These are phyloP conservation scores for Tricholoma saponaceum DNA, from an alignment of 768 basidiomycete genomes.

Conservation along the genomic window DNA sequence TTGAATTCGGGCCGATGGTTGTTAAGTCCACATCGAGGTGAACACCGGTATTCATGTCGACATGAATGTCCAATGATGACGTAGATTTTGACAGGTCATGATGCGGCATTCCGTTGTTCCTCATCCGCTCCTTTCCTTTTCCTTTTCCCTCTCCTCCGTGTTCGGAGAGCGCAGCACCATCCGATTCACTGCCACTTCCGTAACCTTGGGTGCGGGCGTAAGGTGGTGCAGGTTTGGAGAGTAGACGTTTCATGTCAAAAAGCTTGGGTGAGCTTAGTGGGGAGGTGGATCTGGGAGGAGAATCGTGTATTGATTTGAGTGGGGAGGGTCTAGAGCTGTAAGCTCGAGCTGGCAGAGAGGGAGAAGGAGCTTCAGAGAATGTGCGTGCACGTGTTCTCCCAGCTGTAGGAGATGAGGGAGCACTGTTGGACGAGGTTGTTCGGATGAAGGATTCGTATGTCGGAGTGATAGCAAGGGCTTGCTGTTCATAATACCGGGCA, in stretches of 20 bases:
- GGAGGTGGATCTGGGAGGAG: not conserved
- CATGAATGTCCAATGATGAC: not conserved
- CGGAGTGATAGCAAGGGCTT: no score
- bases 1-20: not conserved
- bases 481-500: not conserved
- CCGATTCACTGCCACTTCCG: conserved; percentile 14
- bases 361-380: not conserved
- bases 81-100: not conserved
- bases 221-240: conserved; percentile 19
- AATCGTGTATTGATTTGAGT: no score
- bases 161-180: not conserved
- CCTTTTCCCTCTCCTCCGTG: not conserved
- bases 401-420: not conserved
- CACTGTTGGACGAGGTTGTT: not conserved
- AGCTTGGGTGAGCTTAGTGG: not conserved
- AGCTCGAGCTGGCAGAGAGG: not conserved
- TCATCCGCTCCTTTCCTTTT: not conserved
- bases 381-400: not conserved
- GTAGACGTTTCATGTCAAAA: conserved; percentile 19
- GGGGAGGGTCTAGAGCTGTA: not conserved
- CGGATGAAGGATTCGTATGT: no score
- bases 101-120: not conserved
- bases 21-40: not conserved
- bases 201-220: conserved; percentile 2
- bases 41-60: not conserved